Base-by-base conservation (phyloP, 148 eudicot species). In the Vaccinium darrowii region DNA sequence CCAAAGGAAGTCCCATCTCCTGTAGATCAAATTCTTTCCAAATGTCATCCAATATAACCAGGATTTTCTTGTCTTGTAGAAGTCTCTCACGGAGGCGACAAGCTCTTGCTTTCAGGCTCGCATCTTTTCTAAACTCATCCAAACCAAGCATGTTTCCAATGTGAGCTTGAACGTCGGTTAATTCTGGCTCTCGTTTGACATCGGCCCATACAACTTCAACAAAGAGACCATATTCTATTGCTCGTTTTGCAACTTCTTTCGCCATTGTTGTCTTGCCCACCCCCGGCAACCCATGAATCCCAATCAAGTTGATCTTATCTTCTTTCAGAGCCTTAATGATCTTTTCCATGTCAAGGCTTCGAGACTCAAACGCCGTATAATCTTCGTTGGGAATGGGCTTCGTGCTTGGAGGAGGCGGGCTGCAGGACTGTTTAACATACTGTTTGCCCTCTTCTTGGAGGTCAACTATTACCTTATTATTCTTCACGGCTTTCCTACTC, bases 291-390 rank as follows among this genome's bases (percentile, higher is more conserved):
- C 88, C 88, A 78, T 62, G 78, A 51, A 86, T 49, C 15, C 82
- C 85, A 33, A 86, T 36, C 0, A 53, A 54, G 9, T 15, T 19
- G 19, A 47, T 14, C 1, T 27, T 0, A 13, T 49, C 50, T 19
- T 79, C 84, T 18, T 23, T 73, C 5, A 84, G 54, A 39, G 81
- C 81, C 21, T 23, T 80, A 69, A 90, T 78, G 25, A 84, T 9
- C 13, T 11, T 0, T 52, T 52, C 54, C 54, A 52, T 52, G 54
- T 9, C 82, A 36, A 3, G 73, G 23, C 16, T 87, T 14, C 91
- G 87, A 3, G 92, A 88, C 23, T 86, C 85, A 79, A 90, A 87
- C 36, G 52, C 88, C 79, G 73, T 33, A 83, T 36, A 75, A 0
- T 43, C 78, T 88, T 80, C 3, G 84, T 83, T 6, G 86, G 87